Evolutionary conservation across 305 asterid genomes (phyloP).

Genomic region (Solanum hybrid): DNA sequence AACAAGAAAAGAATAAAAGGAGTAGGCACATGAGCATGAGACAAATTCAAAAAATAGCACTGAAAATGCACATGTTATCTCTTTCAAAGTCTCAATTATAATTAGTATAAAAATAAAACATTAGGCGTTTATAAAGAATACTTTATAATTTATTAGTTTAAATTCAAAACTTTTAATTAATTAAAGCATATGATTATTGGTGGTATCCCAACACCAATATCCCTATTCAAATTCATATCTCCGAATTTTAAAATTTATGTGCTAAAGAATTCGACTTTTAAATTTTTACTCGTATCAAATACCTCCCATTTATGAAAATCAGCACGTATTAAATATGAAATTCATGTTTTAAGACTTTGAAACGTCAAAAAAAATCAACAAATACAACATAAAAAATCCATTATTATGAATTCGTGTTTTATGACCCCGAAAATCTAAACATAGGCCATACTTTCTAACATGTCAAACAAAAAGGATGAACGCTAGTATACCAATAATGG

Average conservation of each 20-base stretch:
- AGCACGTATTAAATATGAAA: too few species aligned
- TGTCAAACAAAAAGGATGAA: neutral
- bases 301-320: too few species aligned
- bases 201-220: neutral
- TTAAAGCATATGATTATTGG: too few species aligned
- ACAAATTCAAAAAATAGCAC: neutral
- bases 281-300: too few species aligned
- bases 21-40: neutral
- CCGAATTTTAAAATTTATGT: neutral
- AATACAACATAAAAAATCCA: too few species aligned
- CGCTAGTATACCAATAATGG: neutral
- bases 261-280: neutral
- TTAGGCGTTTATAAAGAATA: neutral
- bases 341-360: too few species aligned
- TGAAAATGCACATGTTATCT: neutral
- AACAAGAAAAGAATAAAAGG: neutral
- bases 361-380: too few species aligned
- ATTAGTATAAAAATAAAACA: neutral
- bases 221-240: too few species aligned
- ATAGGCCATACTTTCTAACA: neutral
- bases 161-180: neutral
- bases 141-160: neutral
- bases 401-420: too few species aligned
- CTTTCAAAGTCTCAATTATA: neutral
- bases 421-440: too few species aligned